phyloP scores from a whole-genome alignment of 495 filamentous ascomycete species.

The Penicillium cinerascens region DNA sequence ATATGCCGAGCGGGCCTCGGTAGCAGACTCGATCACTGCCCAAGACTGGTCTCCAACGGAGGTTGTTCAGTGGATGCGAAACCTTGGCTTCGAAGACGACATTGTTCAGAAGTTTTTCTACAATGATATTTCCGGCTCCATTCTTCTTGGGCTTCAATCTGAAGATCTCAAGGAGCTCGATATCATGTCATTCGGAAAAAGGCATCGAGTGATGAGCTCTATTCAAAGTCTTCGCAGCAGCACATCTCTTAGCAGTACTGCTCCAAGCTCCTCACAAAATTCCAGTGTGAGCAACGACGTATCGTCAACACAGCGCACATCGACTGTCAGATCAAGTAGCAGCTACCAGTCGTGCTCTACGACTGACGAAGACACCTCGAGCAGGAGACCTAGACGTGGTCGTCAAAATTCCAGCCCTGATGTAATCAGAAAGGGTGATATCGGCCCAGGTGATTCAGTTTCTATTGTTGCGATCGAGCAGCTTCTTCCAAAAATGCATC shows the following conservation, averaged over 20 bases:
- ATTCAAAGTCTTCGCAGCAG: slow-evolving; percentile 69
- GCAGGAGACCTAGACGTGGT: too few species aligned
- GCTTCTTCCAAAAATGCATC: slow-evolving; percentile 75
- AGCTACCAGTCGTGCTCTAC: too few species aligned
- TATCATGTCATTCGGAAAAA: slow-evolving; percentile 89
- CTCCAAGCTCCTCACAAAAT: too few species aligned
- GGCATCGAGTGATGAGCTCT: slow-evolving; percentile 79
- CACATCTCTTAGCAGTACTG: too few species aligned
- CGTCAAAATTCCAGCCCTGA: too few species aligned
- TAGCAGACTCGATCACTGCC: too few species aligned
- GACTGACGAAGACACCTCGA: too few species aligned
- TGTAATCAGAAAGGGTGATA: too few species aligned
- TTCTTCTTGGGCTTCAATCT: slow-evolving; percentile 80
- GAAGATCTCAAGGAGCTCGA: slow-evolving; percentile 93
- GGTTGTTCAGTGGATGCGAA: slow-evolving; percentile 78
- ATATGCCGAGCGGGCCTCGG: too few species aligned
- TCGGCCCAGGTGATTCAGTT: slow-evolving; percentile 74
- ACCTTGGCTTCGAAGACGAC: slow-evolving; percentile 62
- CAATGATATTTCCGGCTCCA: slow-evolving; percentile 86
- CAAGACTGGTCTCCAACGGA: slow-evolving; percentile 45
- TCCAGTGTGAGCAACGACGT: too few species aligned
- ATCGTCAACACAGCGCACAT: too few species aligned
- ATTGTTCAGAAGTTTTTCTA: slow-evolving; percentile 78
- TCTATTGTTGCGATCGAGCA: slow-evolving; percentile 94
- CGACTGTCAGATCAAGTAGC: too few species aligned